Base-by-base conservation (phyloP, 148 eudicot species). In the Rheum nobile region DNA sequence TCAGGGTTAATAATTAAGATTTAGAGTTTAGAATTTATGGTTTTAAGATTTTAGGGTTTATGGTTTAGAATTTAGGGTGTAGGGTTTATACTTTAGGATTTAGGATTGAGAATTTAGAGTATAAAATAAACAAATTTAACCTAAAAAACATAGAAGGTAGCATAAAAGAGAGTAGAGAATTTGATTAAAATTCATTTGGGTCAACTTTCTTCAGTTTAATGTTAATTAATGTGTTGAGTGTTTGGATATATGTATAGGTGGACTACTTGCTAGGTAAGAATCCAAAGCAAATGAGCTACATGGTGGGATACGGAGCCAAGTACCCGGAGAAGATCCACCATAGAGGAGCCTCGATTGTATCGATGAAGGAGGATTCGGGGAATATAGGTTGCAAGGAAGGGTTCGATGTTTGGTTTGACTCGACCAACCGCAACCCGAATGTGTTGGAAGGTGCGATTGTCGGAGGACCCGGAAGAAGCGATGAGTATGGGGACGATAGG, bases 261-360 rank as follows among this genome's bases (percentile, higher is more conserved):
- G 83, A 87, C 29, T 87, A 87, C 74, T 82, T 87, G 71, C 50
- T 87, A 11, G 91, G 91, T 0, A 35, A 67, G 24, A 88, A 88
- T 67, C 91, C 87, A 10, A 75, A 26, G 24, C 26, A 6, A 3
- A 75, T 76, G 73, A 84, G 87, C 75, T 88, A 88, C 81, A 83
- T 87, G 87, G 84, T 88, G 0, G 91, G 91, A 41, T 84, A 12
- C 50, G 89, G 87, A 52, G 16, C 82, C 21, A 77, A 78, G 26
- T 88, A 77, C 47, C 86, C 91, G 8, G 77, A 74, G 32, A 43
- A 75, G 61, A 79, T 84, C 5, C 91, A 88, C 65, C 91, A 88
- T 11, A 82, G 91, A 82, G 91, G 82, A n/a, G 73, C 91, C 50
- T 85, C 91, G 2, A 84, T 88, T 1, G 74, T 79, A 32, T 85